Evolutionary conservation across 2,329 filamentous ascomycete genomes (phyloP), one percentile per base, ranked within the genome.

Genomic region (Penicillium sp.): DNA sequence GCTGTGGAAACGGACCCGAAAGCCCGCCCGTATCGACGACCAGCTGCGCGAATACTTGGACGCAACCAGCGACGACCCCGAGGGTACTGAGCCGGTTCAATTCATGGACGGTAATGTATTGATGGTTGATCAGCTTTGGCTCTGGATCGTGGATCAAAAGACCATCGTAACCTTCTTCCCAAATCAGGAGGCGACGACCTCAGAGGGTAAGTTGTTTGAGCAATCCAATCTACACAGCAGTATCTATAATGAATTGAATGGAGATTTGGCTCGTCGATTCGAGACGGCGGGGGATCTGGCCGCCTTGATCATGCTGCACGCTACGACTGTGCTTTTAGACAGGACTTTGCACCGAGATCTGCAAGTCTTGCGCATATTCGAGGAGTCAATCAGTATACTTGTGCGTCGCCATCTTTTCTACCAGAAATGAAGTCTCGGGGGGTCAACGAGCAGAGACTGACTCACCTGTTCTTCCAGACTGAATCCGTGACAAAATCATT

Each of bases 81-180:
- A 59, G 0, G 43, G 50, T 0, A 32, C 50, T 2, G 49, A 52
- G 4, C 47, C 46, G 4, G 41, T 38, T 4, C 52, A 57, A 25
- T 65, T 66, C 13, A 58, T 60, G 53, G 63, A 66, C 40, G 64
- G 64, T 3, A 67, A 66, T 45, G 83, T 83, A 35, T 73, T 85
- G n/a, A 84, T 85, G 79, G 78, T 85, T 0, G 82, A 85, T 49
- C 81, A 85, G 56, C 62, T 85, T 1, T 85, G 82, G 82, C 61
- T 84, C 0, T 72, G 68, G 68, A 65, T 72, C 35, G 56, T 70
- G 7, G 66, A 72, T 42, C 45, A 59, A 13, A 65, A 63, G 46
- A 67, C 64, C 7, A 54, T 66, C 24, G 54, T 67, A 3, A 66
- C 64, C 3, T 66, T 66, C 42, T 67, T 66, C 33, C 64, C 64